Evolutionary conservation across 2,329 filamentous ascomycete species (phyloP).

Genomic region (Clarireedia hainanense): DNA sequence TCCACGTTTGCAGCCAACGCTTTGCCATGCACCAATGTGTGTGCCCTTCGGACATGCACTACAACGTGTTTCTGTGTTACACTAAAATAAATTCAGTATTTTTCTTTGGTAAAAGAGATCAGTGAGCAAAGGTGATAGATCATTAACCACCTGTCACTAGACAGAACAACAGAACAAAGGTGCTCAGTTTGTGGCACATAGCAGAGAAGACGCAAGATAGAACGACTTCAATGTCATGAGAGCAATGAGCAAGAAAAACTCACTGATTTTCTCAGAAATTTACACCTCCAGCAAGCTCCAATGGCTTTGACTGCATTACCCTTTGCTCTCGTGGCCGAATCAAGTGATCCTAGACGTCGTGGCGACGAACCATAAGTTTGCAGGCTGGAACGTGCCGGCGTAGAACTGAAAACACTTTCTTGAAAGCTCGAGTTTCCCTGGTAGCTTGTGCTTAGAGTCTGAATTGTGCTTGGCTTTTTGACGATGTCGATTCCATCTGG

Average conservation of each 20-base stretch:
- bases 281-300: slow-evolving; percentile 15
- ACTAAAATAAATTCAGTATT: background rate
- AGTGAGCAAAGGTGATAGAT: background rate
- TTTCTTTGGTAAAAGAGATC: background rate
- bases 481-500: background rate
- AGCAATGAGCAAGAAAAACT: background rate
- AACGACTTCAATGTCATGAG: background rate
- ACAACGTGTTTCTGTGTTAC: slow-evolving; percentile 7
- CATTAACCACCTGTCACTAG: background rate
- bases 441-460: background rate
- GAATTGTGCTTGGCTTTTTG: background rate
- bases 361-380: slow-evolving; percentile 2
- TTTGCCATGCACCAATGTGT: slow-evolving; percentile 8
- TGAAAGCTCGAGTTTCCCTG: background rate
- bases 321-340: slow-evolving; percentile 8
- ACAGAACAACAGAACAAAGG: background rate
- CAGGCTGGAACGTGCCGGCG: background rate
- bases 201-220: background rate
- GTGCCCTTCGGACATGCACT: slow-evolving; percentile 8
- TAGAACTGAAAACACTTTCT: slow-evolving; percentile 7
- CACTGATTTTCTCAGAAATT: slow-evolving; percentile 12
- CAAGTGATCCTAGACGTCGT: slow-evolving; percentile 5
- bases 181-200: too few species aligned
- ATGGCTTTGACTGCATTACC: slow-evolving; percentile 13
- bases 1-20: slow-evolving; percentile 11